Evolutionary conservation across 148 eudicot genomes (phyloP), one percentile per base, ranked within the genome.

Genomic region (Salicornia ramosissima): DNA sequence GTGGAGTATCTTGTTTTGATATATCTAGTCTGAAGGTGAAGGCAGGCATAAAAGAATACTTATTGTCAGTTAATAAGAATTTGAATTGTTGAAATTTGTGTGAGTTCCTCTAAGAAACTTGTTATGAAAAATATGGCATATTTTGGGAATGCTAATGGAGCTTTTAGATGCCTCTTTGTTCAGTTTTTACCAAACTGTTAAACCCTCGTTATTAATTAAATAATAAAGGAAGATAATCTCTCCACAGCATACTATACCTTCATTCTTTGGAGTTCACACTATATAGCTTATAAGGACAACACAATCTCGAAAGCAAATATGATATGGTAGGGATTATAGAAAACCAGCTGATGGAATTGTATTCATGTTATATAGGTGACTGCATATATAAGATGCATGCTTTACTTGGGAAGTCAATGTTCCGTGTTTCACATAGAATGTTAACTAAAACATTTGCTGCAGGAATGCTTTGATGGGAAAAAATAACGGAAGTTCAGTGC

Each of bases 381-480:
- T 50, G 54, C 24, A 4, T 47, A 15, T 13, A n/a, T 36, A 36
- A 36, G 40, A 50, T 50, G 9, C 21, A 50, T n/a, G n/a, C n/a
- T n/a, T n/a, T n/a, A n/a, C 6, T 4, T 19, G 25, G 3, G 11
- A 19, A 50, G 6, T n/a, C 54, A 50, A 50, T 18, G 54, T 45
- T 45, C 40, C 40, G 4, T 36, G 14, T 45, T 45, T 14, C 49
- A 51, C 55, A 14, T 34, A 5, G 18, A 68, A 29, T 31, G 54
- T 31, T 56, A 24, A 25, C 34, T 39, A 5, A 61, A 30, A 52
- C 56, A 34, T 40, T 59, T 62, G 19, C 33, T 73, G 66, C 75
- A 93, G 98, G 87, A 87, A 78, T 52, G 79, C 65, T 51, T 75
- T 88, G 70, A 69, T 82, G 18, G 84, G 78, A 4, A 81, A 73